Evolutionary conservation across 2,329 filamentous ascomycete genomes (phyloP).

Genomic region (Westerdykella ornata): DNA sequence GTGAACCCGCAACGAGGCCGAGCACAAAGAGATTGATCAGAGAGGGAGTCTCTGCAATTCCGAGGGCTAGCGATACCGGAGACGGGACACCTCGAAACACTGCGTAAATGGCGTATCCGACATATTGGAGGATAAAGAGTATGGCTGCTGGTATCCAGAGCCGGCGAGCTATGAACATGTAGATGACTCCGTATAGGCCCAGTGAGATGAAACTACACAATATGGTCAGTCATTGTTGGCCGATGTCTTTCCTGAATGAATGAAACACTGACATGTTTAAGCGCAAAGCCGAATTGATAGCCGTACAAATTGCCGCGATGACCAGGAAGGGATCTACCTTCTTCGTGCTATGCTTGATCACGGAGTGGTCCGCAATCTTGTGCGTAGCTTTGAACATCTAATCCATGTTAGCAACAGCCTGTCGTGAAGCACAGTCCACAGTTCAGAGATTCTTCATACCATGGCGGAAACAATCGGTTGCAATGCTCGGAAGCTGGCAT

Average conservation of each 20-base stretch:
- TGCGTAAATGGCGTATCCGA: conserved; percentile 26
- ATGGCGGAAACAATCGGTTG: conserved; percentile 30
- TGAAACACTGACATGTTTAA: conserved; percentile 22
- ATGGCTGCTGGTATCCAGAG: conserved; percentile 14
- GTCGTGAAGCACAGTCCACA: background rate
- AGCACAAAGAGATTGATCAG: conserved; percentile 27
- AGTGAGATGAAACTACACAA: conserved; percentile 15
- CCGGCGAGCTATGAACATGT: conserved; percentile 16
- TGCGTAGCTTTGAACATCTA: conserved; percentile 24
- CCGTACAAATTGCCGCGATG: conserved; percentile 20
- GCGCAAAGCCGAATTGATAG: conserved; percentile 20
- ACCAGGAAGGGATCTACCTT: conserved; percentile 24
- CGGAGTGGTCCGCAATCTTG: conserved; percentile 25
- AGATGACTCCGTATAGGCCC: conserved; percentile 22
- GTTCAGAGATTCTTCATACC: conserved; percentile 11
- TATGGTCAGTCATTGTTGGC: background rate
- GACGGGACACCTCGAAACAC: conserved; percentile 30
- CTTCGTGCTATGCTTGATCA: conserved; percentile 17
- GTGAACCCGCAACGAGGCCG: conserved; percentile 22
- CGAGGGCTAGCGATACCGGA: conserved; percentile 28
- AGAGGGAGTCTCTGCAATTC: conserved; percentile 16
- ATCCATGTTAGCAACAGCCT: conserved; percentile 1
- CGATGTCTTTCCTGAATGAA: too few relatives aligned
- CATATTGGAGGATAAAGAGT: conserved; percentile 26
- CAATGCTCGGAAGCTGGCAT: conserved; percentile 26